Evolutionary conservation across 2,329 filamentous ascomycete species (phyloP).

Genomic region (Neopestalotiopsis rosae): DNA sequence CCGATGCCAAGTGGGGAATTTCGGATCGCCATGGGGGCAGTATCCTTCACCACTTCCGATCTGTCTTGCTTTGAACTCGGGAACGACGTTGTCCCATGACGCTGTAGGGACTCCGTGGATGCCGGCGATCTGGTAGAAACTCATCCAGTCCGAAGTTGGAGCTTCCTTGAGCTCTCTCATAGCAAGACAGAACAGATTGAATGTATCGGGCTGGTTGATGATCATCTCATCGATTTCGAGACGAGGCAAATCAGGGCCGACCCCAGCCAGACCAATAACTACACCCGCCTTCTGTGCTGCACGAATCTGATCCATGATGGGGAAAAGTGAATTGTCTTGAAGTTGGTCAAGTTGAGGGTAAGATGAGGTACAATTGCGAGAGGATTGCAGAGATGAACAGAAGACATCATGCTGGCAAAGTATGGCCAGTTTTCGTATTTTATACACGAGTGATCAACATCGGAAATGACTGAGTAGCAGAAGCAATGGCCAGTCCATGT

Average conservation of each 20-base stretch:
- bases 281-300: neutral
- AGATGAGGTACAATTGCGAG: too few relatives aligned
- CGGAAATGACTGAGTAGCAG: too few relatives aligned
- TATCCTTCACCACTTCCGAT: constrained; percentile 27
- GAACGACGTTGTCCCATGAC: constrained; percentile 21
- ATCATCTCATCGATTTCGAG: neutral
- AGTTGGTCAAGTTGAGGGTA: neutral
- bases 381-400: too few relatives aligned
- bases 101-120: constrained; percentile 22
- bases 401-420: too few relatives aligned
- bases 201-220: neutral
- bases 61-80: neutral
- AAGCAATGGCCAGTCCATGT: too few relatives aligned
- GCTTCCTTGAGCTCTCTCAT: neutral
- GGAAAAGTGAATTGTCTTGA: neutral
- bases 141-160: neutral
- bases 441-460: too few relatives aligned
- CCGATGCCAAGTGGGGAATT: constrained; percentile 36
- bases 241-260: neutral
- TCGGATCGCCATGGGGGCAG: constrained; percentile 29
- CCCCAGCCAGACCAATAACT: neutral
- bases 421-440: too few relatives aligned
- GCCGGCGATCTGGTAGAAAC: constrained; percentile 23
- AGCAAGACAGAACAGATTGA: neutral
- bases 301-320: neutral